Evolutionary conservation across 2,329 filamentous ascomycete genomes (phyloP).

Genomic region (Bipolaris gigantea): DNA sequence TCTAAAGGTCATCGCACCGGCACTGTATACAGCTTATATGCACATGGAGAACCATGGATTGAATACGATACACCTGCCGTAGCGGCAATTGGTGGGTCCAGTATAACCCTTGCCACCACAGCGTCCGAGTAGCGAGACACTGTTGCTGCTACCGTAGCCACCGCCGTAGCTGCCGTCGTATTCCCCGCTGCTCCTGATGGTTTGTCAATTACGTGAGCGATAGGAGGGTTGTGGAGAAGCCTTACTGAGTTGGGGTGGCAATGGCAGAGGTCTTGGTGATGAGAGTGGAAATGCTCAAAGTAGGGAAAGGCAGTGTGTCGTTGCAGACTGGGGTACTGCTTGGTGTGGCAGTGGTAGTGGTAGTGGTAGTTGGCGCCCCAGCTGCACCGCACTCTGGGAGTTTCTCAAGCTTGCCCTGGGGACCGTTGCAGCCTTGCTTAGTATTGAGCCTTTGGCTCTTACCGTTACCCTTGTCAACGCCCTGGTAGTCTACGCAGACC

Average conservation of each 20-base stretch:
- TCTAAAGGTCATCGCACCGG: background rate
- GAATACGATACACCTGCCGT: constrained; percentile 41
- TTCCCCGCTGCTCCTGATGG: background rate
- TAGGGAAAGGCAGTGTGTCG: background rate
- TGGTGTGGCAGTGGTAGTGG: background rate
- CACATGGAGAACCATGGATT: constrained; percentile 52
- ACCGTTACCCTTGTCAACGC: constrained; percentile 26
- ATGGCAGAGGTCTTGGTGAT: constrained; percentile 3
- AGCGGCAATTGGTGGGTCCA: constrained; percentile 44
- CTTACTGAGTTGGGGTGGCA: constrained; percentile 1
- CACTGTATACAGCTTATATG: constrained; percentile 1
- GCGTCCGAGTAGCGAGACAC: constrained; percentile 31
- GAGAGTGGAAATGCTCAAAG: background rate
- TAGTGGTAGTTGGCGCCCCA: background rate
- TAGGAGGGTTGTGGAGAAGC: background rate
- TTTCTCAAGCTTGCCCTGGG: constrained; percentile 20
- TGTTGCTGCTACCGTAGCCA: background rate
- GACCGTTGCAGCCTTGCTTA: constrained; percentile 16
- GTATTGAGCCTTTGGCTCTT: constrained; percentile 19
- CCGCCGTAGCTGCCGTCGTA: background rate
- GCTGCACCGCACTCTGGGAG: constrained; percentile 20
- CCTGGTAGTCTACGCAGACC: constrained; percentile 30
- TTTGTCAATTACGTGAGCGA: background rate
- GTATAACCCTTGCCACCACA: constrained; percentile 48
- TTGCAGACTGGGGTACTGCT: background rate